Base-by-base conservation (phyloP, 2,329 filamentous ascomycete species). In the Trichoderma sp. region DNA sequence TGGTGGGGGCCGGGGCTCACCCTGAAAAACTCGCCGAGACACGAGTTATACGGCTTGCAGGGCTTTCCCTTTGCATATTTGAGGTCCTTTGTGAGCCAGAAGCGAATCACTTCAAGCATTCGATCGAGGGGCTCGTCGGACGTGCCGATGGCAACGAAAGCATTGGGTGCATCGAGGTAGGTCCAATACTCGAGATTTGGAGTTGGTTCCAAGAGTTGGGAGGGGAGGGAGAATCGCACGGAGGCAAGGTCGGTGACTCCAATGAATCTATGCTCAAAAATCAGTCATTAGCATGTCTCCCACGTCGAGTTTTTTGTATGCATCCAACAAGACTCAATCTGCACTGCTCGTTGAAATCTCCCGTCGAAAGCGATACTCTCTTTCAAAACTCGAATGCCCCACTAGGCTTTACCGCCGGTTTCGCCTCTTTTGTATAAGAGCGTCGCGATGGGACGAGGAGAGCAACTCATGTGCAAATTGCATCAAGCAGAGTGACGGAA, bases 131-230 rank as follows among this genome's bases (percentile, higher is more conserved):
- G 87, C 73, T 98, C 93, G 73, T 98, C 92, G 19, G 94, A 95
- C 74, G 94, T 94, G 74, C 94, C 95, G 74, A 90, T 90, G 54
- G 86, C 87, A 71, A 88, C 82, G 71, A 99, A 97, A 57, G 94
- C 92, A 79, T 97, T 96, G 25, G 94, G 94, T 73, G 93, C 88
- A 80, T 99, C 95, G 77, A 99, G 85, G 76, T 99, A 99, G 76
- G 96, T 96, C 95, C 95, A 99, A 82, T 98, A 99, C 83, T 99
- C 95, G 77, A 99, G 84, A 79, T 99, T 99, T 63, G 95, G 95
- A 4, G 92, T 96, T 39, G 95, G 95, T 79, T 99, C 95, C 75
- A 99, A 87, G 52, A 99, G 89, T 80, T 98, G 94, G 60, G 95
- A 93, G 25, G 95, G 95, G 60, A 99, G 86, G 17, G 94, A 98